Evolutionary conservation across 2,329 filamentous ascomycete species (phyloP), one percentile per base, ranked within the genome.

Genomic region (Pseudocercospora crystallina): DNA sequence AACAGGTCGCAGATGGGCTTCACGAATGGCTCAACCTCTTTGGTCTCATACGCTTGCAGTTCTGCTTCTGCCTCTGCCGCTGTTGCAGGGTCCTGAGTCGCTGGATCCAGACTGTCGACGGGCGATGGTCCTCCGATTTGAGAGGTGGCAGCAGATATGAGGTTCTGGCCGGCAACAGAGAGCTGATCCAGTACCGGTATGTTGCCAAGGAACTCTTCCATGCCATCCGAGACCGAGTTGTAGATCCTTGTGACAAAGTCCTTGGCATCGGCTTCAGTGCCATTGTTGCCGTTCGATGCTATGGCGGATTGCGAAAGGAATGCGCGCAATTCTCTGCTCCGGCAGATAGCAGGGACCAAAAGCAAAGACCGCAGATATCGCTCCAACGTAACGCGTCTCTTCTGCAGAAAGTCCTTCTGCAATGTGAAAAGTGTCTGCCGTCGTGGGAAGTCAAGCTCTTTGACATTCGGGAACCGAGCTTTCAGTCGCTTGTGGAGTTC

Each of bases 1-100:
- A 99, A 99, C 53, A 99, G 85, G 69, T 99, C 94, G 71, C 91
- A 96, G 55, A 99, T 96, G 3, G 94, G 95, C 68, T 96, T 99
- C 63, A 99, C 94, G 65, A 99, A 97, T 1, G 94, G 94, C 66
- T 95, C 90, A 2, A 90, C 78, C 62, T 96, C 90, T 63, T 85
- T 86, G 66, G 89, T 86, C 71, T 97, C 92, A 64, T 95, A 97
- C 0, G 92, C 92, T 51, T 91, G 89, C 42, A 99, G 76, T 70
- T 97, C 94, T 0, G 92, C 92, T 71, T 97, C 91, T 0, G 91
- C 94, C 73, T 97, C 94, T 2, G 79, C 80, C 13, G 80, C 74
- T 3, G 78, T 77, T 17, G 74, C 71, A 8, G 74, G 73, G 50
- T 80, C 74, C 59, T 76, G 64, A 13, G 60, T 58, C 13, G 65